These are phyloP conservation scores for Acacia confusa DNA, from an alignment of 306 rosid genomes.

Conservation along the genomic window DNA sequence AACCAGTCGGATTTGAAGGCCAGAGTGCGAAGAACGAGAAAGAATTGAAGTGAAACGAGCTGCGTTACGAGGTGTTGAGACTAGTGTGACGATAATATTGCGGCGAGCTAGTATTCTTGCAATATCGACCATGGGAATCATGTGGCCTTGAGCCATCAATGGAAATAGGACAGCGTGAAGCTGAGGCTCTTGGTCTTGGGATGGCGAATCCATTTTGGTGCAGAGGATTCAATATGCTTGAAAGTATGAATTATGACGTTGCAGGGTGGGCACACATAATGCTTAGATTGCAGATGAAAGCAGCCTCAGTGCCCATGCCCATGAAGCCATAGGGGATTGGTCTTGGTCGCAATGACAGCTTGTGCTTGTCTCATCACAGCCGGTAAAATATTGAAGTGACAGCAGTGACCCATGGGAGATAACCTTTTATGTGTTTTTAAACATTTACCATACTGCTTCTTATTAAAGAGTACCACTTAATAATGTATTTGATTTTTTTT, in stretches of 20 bases:
- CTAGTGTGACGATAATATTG: not conserved
- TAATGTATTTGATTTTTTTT: too few relatives aligned
- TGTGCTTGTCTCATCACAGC: not conserved
- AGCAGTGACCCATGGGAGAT: not conserved
- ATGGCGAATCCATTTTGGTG: slow-evolving; percentile 27
- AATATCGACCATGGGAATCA: slow-evolving; percentile 33
- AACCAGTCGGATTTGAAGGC: slow-evolving; percentile 40
- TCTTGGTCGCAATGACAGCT: not conserved
- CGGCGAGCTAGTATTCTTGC: slow-evolving; percentile 55
- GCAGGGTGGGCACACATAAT: too few relatives aligned
- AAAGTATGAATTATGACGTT: not conserved
- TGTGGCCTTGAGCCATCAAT: slow-evolving; percentile 86
- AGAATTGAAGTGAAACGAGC: slow-evolving; percentile 49
- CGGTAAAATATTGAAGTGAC: not conserved
- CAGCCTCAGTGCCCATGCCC: not conserved
- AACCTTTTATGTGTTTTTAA: too few relatives aligned
- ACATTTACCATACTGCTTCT: too few relatives aligned
- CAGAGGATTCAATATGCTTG: not conserved
- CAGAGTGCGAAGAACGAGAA: slow-evolving; percentile 34
- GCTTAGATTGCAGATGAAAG: not conserved
- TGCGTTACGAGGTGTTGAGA: slow-evolving; percentile 74
- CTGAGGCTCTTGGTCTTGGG: slow-evolving; percentile 5
- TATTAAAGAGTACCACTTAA: too few relatives aligned
- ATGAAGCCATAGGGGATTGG: too few relatives aligned
- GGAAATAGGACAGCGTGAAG: slow-evolving; percentile 71